These are phyloP conservation scores for Solanum microdontum DNA, from an alignment of 257 asterid genomes.

Conservation along the genomic window DNA sequence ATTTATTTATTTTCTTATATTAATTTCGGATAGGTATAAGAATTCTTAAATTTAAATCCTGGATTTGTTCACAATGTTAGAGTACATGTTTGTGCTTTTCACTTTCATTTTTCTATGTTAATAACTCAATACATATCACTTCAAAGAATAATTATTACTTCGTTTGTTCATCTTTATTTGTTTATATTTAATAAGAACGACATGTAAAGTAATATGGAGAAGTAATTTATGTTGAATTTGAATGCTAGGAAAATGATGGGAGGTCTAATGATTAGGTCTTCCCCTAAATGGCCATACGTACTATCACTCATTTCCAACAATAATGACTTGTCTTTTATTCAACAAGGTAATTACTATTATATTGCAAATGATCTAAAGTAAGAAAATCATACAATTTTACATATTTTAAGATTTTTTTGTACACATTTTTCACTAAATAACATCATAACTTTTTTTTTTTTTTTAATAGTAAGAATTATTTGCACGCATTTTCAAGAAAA, in stretches of 20 bases:
- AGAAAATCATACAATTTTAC: neutral
- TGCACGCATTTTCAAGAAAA: neutral
- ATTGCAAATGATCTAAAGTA: neutral
- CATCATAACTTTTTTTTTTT: neutral
- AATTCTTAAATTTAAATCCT: neutral
- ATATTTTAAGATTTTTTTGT: neutral
- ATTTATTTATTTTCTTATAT: neutral
- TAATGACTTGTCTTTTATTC: constrained; percentile 10
- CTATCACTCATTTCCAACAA: constrained; percentile 17
- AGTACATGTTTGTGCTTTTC: neutral
- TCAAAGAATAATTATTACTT: neutral
- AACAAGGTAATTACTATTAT: neutral
- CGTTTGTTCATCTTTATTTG: too few relatives aligned
- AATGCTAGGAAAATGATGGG: constrained; percentile 25
- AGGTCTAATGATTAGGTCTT: constrained; percentile 33
- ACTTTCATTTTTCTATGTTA: neutral
- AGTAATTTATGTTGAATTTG: constrained; percentile 19
- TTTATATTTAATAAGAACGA: neutral
- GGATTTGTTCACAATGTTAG: neutral
- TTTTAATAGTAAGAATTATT: neutral
- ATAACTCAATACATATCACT: neutral
- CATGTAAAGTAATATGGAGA: too few relatives aligned
- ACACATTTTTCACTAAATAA: neutral
- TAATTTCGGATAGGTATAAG: neutral
- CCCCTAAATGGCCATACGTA: constrained; percentile 13